Evolutionary conservation across 1,139 yeast species (phyloP).

Genomic region (Taphrina populina): DNA sequence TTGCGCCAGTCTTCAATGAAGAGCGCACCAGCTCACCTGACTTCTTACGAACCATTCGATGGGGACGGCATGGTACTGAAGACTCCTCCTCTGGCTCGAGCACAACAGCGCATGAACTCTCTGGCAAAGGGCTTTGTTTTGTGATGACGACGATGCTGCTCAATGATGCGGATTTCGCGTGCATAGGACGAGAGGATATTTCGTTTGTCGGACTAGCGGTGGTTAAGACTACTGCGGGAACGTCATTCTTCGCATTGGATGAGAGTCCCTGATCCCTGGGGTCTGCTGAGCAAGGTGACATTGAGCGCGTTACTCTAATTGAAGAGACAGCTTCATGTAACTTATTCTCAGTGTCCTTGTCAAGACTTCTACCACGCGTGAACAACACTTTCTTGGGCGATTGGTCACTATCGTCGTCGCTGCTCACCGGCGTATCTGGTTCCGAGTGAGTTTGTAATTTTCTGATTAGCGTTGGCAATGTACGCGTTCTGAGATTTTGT

Average conservation of each 20-base stretch:
- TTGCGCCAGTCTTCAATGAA: slow-evolving; percentile 56
- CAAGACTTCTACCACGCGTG: slow-evolving; percentile 22
- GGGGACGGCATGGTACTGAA: slow-evolving; percentile 14
- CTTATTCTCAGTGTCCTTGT: slow-evolving; percentile 15
- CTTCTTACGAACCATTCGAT: slow-evolving; percentile 60
- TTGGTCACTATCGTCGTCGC: slow-evolving; percentile 15
- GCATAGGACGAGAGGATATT: not conserved
- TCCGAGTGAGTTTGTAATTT: not conserved
- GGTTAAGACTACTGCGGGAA: not conserved
- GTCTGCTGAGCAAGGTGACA: too few relatives aligned
- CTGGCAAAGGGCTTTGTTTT: not conserved
- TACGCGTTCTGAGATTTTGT: too few relatives aligned
- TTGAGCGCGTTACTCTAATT: slow-evolving; percentile 25
- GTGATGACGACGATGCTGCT: not conserved
- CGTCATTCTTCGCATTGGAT: not conserved
- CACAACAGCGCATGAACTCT: slow-evolving; percentile 10
- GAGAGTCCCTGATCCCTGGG: not conserved
- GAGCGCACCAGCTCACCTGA: slow-evolving; percentile 79
- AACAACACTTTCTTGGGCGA: not conserved
- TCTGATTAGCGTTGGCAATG: too few relatives aligned
- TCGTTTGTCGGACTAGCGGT: not conserved
- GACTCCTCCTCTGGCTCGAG: slow-evolving; percentile 17
- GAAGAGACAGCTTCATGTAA: slow-evolving; percentile 26
- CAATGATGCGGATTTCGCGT: slow-evolving; percentile 9
- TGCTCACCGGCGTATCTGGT: slow-evolving; percentile 14